Base-by-base conservation (phyloP, 257 asterid species). In the Solanum sitiens region DNA sequence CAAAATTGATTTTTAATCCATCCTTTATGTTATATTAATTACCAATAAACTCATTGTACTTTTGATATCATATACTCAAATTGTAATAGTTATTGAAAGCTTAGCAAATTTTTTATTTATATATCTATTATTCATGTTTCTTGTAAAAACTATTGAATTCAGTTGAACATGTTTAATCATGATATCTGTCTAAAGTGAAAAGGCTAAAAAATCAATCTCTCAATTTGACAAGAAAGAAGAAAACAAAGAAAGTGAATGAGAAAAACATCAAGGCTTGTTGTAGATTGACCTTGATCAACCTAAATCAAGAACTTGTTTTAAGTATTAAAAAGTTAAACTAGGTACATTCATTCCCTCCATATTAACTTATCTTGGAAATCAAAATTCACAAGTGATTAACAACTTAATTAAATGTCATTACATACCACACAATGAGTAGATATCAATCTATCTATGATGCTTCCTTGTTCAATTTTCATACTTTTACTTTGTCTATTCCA, bases 381-480 rank as follows among this genome's bases (percentile, higher is more conserved):
- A 89, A 80, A 87, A 72, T 45, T 63, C 61, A 25, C 18, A 37
- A 25, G 63, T 77, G n/a, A 2, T 4, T 25, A 42, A 76, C 83
- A 76, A 40, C 13, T 76, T 73, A 63, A 5, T 76, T 73, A 72
- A 5, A 84, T 67, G 21, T 67, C 85, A 75, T 44, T 90, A 89
- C 98, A 94, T 12, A 91, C 82, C 42, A 95, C 89, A 88, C 98
- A 95, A 67, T 93, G 94, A 15, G 90, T 76, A 83, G 92, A 91
- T 37, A 95, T 56, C 88, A 96, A 89, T 85, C 92, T 92, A 53
- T 88, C 91, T 40, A 94, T 80, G 44, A 95, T 87, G 65, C 99
- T 95, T 27, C 98, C 98, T 83, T 93, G 90, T 90, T 93, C 98
- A 91, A 96, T 93, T 89, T 67, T 84, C 30, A 90, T 42, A 56